These are phyloP conservation scores for Pichia eremophila DNA, from an alignment of 805 yeast species.

Conservation along the genomic window DNA sequence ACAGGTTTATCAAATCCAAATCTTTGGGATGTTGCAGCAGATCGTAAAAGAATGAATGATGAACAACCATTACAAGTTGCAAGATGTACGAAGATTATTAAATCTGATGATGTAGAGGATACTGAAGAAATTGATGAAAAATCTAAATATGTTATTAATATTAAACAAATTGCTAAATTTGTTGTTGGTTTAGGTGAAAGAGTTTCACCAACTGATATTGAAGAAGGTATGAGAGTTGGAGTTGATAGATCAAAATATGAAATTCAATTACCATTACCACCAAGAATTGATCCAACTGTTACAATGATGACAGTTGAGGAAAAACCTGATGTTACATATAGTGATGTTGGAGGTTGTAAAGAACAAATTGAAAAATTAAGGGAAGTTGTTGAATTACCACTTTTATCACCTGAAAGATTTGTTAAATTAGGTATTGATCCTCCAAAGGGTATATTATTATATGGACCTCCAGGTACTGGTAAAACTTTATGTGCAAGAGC, in stretches of 20 bases:
- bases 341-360: conserved; percentile 97
- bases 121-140: conserved; percentile 50
- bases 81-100: conserved; percentile 93
- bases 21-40: conserved; percentile 96
- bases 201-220: conserved; percentile 96
- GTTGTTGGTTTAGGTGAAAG: conserved; percentile 95
- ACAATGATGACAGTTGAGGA: conserved; percentile 99
- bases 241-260: conserved; percentile 96
- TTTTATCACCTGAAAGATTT: conserved; percentile 91
- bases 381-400: conserved; percentile 92
- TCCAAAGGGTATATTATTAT: conserved; percentile 91
- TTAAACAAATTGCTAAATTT: conserved; percentile 96
- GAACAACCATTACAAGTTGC: conserved; percentile 98
- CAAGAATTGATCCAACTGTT: conserved; percentile 94
- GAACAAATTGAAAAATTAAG: conserved; percentile 95
- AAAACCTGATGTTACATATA: conserved; percentile 97
- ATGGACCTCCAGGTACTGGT: conserved; percentile 99
- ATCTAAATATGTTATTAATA: conserved; percentile 87
- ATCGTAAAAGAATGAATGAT: conserved; percentile 82
- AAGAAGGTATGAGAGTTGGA: conserved; percentile 99
- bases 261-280: conserved; percentile 95
- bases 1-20: conserved; percentile 97
- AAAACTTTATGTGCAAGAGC: conserved; percentile 98
- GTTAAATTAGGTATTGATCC: conserved; percentile 97
- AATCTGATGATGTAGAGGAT: conserved; percentile 37